A percentile compares a stretch with the other conserved stretches of the same genome.
Conservation (phyloP, 2,329 filamentous ascomycete genomes). For the Tolypocladium album region DNA sequence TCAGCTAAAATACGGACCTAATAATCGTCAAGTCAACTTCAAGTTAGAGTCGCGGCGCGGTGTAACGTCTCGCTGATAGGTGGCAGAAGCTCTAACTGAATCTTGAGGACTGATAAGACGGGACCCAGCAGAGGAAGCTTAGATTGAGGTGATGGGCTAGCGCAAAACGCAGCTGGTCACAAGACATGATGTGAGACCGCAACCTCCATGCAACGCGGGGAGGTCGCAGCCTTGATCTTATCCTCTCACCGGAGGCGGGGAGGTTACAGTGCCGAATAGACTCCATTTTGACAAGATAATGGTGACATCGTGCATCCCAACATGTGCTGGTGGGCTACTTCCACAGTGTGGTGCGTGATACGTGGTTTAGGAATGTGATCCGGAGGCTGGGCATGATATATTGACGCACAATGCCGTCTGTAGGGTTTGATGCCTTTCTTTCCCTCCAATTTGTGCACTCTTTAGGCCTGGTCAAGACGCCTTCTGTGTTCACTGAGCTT, state of each 20-base stretch:
- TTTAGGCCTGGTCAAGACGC: not conserved
- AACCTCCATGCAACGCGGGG: not conserved
- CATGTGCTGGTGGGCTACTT: not conserved
- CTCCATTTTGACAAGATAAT: not conserved
- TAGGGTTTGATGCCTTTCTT: no score
- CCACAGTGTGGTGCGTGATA: not conserved
- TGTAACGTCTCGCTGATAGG: not conserved
- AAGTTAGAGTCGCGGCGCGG: not conserved
- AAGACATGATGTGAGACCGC: not conserved
- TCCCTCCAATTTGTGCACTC: not conserved
- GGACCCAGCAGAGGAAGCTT: not conserved
- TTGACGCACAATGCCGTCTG: no score
- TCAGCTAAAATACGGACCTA: no score
- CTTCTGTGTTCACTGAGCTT: not conserved
- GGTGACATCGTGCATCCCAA: not conserved
- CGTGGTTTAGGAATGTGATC: not conserved
- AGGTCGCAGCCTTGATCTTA: not conserved
- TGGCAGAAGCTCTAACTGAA: not conserved
- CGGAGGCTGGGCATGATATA: not conserved
- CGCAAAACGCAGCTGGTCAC: not conserved
- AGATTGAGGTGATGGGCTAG: no score
- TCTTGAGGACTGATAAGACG: not conserved
- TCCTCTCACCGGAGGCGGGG: not conserved
- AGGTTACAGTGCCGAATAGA: not conserved
- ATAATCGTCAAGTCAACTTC: not conserved